Conservation (phyloP, 2,329 filamentous ascomycete genomes). For the Dactylonectria macrodidyma region DNA sequence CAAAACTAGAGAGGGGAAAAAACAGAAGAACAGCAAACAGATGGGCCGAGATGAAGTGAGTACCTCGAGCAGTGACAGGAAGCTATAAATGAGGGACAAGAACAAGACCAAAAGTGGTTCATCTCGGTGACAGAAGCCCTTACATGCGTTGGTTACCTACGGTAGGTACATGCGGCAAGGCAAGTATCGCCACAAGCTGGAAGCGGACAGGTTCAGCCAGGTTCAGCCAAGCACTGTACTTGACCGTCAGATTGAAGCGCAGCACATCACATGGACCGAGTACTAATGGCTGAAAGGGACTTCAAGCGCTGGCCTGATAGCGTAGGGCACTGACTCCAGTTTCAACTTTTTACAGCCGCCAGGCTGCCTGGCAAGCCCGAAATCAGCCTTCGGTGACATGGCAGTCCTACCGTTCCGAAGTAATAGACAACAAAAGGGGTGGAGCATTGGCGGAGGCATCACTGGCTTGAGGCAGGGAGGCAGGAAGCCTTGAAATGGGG, state of each 20-base stretch:
- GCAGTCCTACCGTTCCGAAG: neutral
- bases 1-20: neutral
- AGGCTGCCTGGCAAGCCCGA: neutral
- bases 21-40: neutral
- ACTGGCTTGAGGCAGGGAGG: neutral
- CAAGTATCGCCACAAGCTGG: conserved; percentile 3
- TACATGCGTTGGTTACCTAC: neutral
- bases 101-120: conserved; percentile 5
- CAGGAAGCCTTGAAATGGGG: conserved; percentile 25
- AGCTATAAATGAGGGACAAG: conserved; percentile 9
- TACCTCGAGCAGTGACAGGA: neutral
- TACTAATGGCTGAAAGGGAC: neutral
- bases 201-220: neutral
- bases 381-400: conserved; percentile 3
- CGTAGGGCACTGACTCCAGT: neutral
- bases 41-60: neutral
- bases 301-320: neutral
- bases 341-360: neutral
- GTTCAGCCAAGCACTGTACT: neutral
- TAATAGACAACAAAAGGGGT: neutral
- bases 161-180: conserved; percentile 7
- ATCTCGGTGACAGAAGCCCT: conserved; percentile 12
- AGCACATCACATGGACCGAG: conserved; percentile 2
- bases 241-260: neutral
- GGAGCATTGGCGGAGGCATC: neutral